Base-by-base conservation (phyloP, 306 rosid genomes). In the Hylodesmum podocarpum region DNA sequence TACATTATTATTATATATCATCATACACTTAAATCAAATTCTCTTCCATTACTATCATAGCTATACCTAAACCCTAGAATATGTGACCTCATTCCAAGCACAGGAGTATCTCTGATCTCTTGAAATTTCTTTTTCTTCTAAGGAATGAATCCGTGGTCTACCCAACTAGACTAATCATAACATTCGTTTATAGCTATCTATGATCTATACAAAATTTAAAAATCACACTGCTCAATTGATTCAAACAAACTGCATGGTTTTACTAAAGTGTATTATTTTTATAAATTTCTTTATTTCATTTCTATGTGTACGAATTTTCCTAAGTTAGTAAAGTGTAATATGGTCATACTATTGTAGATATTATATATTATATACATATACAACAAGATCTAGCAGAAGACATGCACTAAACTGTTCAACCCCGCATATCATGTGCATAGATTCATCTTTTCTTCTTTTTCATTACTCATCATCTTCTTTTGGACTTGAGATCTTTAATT, bases 341-440 rank as follows among this genome's bases (percentile, higher is more conserved):
- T 0, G 22, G 9, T 51, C 31, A 21, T 18, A 29, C 15, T 12
- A 47, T 43, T 7, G n/a, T 34, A 39, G 21, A 50, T 40, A 55
- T 58, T 29, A 40, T 24, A 54, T 37, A 61, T 57, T 64, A 82
- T n/a, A n/a, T n/a, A n/a, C n/a, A n/a, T n/a, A n/a, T n/a, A n/a
- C 64, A 78, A 70, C 81, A 84, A 81, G 80, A 83, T 81, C 71
- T 25, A 88, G 40, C 84, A 77, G 34, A 77, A 68, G 77, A 85
- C 87, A 87, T 6, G 36, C 36, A 74, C 70, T 40, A 71, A 63
- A 58, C 43, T 33, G 83, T 80, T 77, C 54, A 33, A 46, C 72
- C 83, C 78, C 78, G 81, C 86, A 65, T 73, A 70, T 84, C 90
- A 90, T 83, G 91, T 87, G 93, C 93, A 77, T 57, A 66, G 77